A percentile compares a stretch with the other conserved stretches of the same genome.
Evolutionary conservation across 2,329 filamentous ascomycete genomes (phyloP).

Genomic region (Colletotrichum spinosum): DNA sequence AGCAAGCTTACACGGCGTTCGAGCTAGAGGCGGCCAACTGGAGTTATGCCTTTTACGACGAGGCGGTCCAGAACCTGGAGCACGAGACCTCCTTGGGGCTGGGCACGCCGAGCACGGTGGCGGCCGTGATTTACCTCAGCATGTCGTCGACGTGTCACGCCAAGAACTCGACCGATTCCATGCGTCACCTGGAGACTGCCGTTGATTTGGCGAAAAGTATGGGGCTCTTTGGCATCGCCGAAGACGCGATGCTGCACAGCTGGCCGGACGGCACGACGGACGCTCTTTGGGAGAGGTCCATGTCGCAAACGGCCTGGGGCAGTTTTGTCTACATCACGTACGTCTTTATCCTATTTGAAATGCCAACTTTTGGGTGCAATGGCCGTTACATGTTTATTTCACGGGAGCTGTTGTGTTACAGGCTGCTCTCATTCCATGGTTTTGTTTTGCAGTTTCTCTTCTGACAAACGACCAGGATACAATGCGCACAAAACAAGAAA

Average conservation of each 20-base stretch:
- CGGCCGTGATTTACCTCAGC: constrained; percentile 19
- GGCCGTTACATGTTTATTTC: too few species aligned
- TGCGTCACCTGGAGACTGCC: constrained; percentile 14
- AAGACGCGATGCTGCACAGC: neutral
- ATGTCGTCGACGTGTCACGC: constrained; percentile 28
- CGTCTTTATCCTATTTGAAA: neutral
- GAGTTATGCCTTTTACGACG: constrained; percentile 20
- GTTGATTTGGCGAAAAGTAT: constrained; percentile 14
- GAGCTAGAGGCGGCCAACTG: neutral
- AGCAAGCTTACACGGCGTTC: constrained; percentile 23
- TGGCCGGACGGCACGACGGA: constrained; percentile 12
- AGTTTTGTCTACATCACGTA: constrained; percentile 31
- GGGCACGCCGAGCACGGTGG: constrained; percentile 2
- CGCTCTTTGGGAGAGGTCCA: constrained; percentile 1
- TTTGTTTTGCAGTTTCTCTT: too few species aligned
- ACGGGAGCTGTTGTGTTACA: too few species aligned
- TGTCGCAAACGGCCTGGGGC: constrained; percentile 25
- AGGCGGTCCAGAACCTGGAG: neutral
- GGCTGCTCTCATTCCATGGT: too few species aligned
- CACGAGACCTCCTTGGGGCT: constrained; percentile 2
- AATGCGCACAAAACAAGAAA: constrained; percentile 17
- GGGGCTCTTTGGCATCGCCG: constrained; percentile 10
- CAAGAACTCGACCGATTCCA: neutral
- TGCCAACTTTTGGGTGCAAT: neutral
- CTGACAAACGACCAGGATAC: constrained; percentile 6